Evolutionary conservation across 352 stramenopile genomes (phyloP).

Genomic region (Phytophthora fragariae): DNA sequence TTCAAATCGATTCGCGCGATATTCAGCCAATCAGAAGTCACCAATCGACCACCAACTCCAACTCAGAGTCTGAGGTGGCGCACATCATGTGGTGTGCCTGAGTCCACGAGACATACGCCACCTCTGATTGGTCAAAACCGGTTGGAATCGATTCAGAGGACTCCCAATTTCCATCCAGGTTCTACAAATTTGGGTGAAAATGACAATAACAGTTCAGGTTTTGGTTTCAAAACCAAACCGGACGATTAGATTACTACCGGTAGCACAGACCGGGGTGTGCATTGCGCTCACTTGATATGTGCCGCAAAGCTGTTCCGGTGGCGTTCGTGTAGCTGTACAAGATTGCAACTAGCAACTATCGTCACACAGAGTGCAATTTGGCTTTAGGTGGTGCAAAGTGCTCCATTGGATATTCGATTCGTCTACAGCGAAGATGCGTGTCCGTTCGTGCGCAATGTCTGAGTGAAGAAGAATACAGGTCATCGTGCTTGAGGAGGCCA

Average conservation of each 20-base stretch:
- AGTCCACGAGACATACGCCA: no score
- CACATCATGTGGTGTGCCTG: no score
- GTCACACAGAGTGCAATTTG: not conserved
- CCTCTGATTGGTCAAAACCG: no score
- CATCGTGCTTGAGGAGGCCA: not conserved
- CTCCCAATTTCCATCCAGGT: no score
- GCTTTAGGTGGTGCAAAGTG: not conserved
- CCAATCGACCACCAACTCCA: no score
- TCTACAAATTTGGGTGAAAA: no score
- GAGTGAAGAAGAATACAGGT: not conserved
- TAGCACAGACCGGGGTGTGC: not conserved
- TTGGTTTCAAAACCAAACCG: conserved; percentile 23
- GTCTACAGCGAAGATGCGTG: not conserved
- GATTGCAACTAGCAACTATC: not conserved
- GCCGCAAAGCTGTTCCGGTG: conserved; percentile 7
- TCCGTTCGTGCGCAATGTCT: not conserved
- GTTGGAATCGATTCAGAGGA: no score
- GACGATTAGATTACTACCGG: conserved; percentile 28
- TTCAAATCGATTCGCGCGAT: no score
- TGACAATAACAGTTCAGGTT: no score
- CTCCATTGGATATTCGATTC: not conserved
- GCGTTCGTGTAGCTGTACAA: not conserved
- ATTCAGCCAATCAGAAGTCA: no score
- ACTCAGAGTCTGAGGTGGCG: no score
- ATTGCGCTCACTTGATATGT: not conserved